phyloP scores from a whole-genome alignment of 177 flowering plant genomes.

The Tripterygium wilfordii region DNA sequence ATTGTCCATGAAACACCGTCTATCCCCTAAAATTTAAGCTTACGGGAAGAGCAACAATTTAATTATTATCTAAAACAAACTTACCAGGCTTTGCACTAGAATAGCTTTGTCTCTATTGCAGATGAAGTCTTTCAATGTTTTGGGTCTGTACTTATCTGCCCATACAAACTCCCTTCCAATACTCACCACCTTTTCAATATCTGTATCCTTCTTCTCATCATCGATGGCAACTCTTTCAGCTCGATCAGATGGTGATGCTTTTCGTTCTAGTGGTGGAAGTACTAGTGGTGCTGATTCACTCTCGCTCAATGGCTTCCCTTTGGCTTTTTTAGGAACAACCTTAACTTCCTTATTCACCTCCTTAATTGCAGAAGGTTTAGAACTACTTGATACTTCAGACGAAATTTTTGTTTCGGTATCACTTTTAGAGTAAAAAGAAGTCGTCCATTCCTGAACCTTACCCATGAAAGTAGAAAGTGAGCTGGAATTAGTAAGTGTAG shows the following conservation, averaged over 20 bases:
- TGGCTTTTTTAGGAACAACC: neutral
- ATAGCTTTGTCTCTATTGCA: constrained; percentile 46
- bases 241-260: too few relatives aligned
- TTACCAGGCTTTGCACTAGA: constrained; percentile 32
- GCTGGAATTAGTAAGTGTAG: constrained; percentile 14
- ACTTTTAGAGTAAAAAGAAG: constrained; percentile 20
- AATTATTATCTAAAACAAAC: constrained; percentile 2
- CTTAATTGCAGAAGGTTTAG: too few relatives aligned
- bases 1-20: too few relatives aligned
- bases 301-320: constrained; percentile 59
- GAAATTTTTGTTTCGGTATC: neutral
- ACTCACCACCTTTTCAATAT: too few relatives aligned
- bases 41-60: too few relatives aligned
- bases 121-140: constrained; percentile 40
- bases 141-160: constrained; percentile 52
- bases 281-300: constrained; percentile 21
- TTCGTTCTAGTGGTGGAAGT: neutral
- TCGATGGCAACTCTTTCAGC: neutral
- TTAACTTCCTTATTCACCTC: too few relatives aligned
- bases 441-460: constrained; percentile 30
- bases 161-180: constrained; percentile 26
- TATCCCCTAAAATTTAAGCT: too few relatives aligned
- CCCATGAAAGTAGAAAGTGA: constrained; percentile 22
- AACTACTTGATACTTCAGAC: neutral
- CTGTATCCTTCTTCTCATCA: constrained; percentile 1